Evolutionary conservation across 139 green algal species (phyloP).

Genomic region (Trebouxia sp.): DNA sequence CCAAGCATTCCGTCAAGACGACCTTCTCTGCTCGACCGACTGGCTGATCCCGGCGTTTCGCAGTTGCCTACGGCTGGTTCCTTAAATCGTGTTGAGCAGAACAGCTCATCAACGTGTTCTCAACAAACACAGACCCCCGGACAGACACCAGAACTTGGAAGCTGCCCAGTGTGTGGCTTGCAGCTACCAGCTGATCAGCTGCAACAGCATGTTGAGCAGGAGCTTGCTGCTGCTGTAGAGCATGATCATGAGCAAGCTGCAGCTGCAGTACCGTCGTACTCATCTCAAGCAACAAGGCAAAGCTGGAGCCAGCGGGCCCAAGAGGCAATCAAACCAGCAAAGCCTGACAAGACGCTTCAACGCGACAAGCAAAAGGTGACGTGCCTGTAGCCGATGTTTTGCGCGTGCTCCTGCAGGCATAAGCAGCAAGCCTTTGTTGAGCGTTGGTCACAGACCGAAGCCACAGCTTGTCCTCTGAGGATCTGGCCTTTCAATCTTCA

Average conservation of each 20-base stretch:
- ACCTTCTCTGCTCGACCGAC: not conserved
- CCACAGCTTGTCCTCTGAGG: no score
- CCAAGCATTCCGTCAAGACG: not conserved
- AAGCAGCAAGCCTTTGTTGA: no score
- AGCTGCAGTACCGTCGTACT: not conserved
- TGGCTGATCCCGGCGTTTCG: not conserved
- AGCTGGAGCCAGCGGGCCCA: no score
- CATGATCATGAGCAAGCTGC: not conserved
- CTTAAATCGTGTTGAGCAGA: no score
- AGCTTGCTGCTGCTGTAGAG: not conserved
- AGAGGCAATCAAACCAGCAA: no score
- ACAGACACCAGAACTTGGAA: not conserved
- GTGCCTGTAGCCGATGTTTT: no score
- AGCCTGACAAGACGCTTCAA: no score
- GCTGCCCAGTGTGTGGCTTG: not conserved
- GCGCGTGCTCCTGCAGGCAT: no score
- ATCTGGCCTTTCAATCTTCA: no score
- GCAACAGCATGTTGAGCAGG: not conserved
- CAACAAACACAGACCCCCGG: not conserved
- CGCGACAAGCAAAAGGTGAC: no score
- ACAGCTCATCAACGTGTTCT: not conserved
- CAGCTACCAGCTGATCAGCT: not conserved
- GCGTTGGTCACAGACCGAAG: no score
- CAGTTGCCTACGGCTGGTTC: not conserved
- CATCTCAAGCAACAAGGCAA: no score